Evolutionary conservation across 2,329 filamentous ascomycete species (phyloP), one percentile per base, ranked within the genome.

Genomic region (Hirsutella thompsonii): DNA sequence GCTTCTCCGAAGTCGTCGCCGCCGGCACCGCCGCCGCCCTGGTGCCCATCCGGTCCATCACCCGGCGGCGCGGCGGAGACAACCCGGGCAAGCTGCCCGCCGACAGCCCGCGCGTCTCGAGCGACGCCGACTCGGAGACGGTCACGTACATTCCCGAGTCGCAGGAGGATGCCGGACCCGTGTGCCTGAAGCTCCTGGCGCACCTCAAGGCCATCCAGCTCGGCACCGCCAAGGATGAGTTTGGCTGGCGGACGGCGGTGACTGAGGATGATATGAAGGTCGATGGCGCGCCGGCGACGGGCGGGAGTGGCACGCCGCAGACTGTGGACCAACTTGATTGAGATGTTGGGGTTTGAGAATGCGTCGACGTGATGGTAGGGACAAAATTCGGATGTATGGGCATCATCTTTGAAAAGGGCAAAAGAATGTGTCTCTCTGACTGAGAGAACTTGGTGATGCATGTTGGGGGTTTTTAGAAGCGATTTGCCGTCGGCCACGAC

Each of bases 31-130:
- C 90, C 0, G 90, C 89, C 0, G 85, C 86, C 0, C 70, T 98
- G 41, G 89, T 96, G 3, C 90, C 90, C 1, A 92, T 95, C 61
- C 83, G 83, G 46, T 92, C 84, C 50, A 94, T 96, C 58, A 92
- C 85, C 3, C 78, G 88, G 53, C 74, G 68, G 35, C 6, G 23
- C 6, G 11, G 6, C 6, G 23, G 23, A 26, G 46, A 20, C n/a
- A 21, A 3, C 14, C 13, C 16, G 39, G 46, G 29, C 18, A 29
- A 39, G 13, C 47, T 57, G 16, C 50, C 62, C 1, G 53, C 59
- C 4, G 23, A 6, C 11, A 61, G 64, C 13, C 49, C 63, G 11
- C 57, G 60, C 32, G 67, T 66, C 16, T 60, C 66, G 37, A 55
- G 57, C 9, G 61, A 60, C 40, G 51, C 43, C 5, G 48, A 42